A percentile compares a stretch with the other conserved stretches of the same genome.
These are phyloP conservation scores for Knoxia roxburghii DNA, from an alignment of 257 asterid genomes.

Conservation along the genomic window DNA sequence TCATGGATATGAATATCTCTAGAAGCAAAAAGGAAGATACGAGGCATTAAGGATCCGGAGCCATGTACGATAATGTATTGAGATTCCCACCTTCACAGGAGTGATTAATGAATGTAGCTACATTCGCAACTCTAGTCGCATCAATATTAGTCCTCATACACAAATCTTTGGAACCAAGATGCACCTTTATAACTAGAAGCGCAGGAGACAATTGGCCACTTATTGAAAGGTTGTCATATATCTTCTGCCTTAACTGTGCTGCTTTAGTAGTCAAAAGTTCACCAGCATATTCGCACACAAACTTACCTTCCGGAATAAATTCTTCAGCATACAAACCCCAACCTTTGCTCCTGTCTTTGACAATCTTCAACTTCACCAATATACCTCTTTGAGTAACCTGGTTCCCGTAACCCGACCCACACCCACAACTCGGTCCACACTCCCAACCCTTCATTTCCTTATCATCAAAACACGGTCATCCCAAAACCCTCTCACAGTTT, in stretches of 20 bases:
- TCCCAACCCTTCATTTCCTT: conserved; percentile 37
- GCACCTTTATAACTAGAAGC: conserved; percentile 77
- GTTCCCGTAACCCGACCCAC: conserved; percentile 51
- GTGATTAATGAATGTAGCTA: conserved; percentile 84
- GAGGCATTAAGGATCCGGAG: conserved; percentile 81
- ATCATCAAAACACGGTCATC: conserved; percentile 41
- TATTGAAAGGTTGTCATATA: conserved; percentile 47
- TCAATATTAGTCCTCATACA: conserved; percentile 85
- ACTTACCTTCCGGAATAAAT: conserved; percentile 47
- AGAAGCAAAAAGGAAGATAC: conserved; percentile 71
- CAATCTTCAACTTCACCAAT: conserved; percentile 43
- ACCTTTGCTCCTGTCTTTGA: conserved; percentile 53
- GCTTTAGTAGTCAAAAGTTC: conserved; percentile 76
- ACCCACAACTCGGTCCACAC: conserved; percentile 76
- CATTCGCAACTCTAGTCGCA: conserved; percentile 69
- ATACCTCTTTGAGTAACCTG: conserved; percentile 65
- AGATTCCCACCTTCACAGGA: conserved; percentile 93
- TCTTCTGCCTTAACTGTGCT: conserved; percentile 54
- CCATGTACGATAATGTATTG: conserved; percentile 51
- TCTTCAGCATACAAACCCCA: conserved; percentile 76
- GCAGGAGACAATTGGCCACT: conserved; percentile 40
- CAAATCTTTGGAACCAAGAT: conserved; percentile 59
- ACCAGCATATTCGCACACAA: conserved; percentile 87
- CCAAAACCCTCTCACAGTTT: conserved; percentile 29
- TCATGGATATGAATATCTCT: conserved; percentile 53